Percentiles rank a stretch among this genome's conserved stretches.
phyloP scores from a whole-genome alignment of 441 rosid genomes.

The Dalechampia spathulata region DNA sequence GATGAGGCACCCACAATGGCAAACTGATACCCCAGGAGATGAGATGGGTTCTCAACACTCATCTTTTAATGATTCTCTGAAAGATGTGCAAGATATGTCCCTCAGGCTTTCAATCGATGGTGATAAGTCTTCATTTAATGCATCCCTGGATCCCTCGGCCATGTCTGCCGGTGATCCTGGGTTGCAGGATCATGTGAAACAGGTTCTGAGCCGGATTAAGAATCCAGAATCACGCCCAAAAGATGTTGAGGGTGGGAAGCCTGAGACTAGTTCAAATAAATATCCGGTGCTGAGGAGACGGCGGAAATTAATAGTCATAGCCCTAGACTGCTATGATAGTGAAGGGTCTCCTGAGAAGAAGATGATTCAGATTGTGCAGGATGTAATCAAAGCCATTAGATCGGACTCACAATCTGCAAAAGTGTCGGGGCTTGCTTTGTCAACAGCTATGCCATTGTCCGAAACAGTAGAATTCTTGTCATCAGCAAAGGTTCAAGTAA shows the following conservation, averaged over 20 bases:
- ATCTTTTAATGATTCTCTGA: constrained; percentile 83
- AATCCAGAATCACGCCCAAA: constrained; percentile 41
- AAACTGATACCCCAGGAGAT: constrained; percentile 71
- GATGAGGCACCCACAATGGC: constrained; percentile 96
- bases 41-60: constrained; percentile 51
- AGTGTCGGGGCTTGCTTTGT: constrained; percentile 65
- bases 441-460: constrained; percentile 72
- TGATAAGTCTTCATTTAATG: constrained; percentile 58
- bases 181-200: constrained; percentile 58
- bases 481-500: constrained; percentile 59
- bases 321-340: constrained; percentile 65
- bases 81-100: constrained; percentile 91
- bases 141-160: constrained; percentile 37
- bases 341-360: constrained; percentile 60
- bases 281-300: constrained; percentile 74
- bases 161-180: constrained; percentile 35
- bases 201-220: constrained; percentile 62
- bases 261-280: constrained; percentile 48
- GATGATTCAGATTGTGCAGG: constrained; percentile 56
- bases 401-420: constrained; percentile 51
- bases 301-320: constrained; percentile 62
- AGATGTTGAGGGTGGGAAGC: constrained; percentile 42
- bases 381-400: constrained; percentile 55
- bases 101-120: constrained; percentile 92
- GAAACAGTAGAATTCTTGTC: constrained; percentile 55